phyloP scores from a whole-genome alignment of 129 eudicot species.

The Flaveria sonorensis region DNA sequence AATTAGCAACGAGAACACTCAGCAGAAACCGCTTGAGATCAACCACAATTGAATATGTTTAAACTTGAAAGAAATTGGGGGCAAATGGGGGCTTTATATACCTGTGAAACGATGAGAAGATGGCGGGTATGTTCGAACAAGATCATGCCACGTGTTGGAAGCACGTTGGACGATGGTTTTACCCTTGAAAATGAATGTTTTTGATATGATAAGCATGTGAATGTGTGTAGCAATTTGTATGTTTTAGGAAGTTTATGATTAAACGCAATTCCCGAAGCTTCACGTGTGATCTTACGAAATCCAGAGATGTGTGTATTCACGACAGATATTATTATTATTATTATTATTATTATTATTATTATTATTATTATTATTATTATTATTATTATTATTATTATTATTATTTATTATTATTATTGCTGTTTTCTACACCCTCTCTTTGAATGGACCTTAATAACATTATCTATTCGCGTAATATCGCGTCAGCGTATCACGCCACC shows the following conservation, averaged over 20 bases:
- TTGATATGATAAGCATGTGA: constrained; percentile 25
- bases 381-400: too few relatives aligned
- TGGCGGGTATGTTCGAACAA: not conserved
- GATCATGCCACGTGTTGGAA: constrained; percentile 26
- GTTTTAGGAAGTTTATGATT: not conserved
- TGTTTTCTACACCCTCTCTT: not conserved
- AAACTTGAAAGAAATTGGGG: constrained; percentile 13
- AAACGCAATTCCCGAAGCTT: constrained; percentile 33
- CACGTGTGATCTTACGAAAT: constrained; percentile 24
- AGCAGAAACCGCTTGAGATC: constrained; percentile 2
- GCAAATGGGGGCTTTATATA: constrained; percentile 30
- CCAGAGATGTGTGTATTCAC: not conserved
- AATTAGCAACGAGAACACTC: constrained; percentile 10
- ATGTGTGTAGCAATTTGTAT: not conserved
- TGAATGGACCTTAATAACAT: constrained; percentile 20
- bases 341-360: too few relatives aligned
- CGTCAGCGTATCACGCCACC: too few relatives aligned
- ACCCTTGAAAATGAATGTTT: not conserved
- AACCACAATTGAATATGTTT: not conserved
- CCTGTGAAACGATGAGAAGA: constrained; percentile 22
- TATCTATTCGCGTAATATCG: not conserved
- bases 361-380: too few relatives aligned
- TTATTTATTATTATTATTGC: too few relatives aligned
- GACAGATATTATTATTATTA: not conserved
- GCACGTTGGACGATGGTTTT: not conserved